phyloP scores from a whole-genome alignment of 495 filamentous ascomycete species.

The Aspergillus nidulans region DNA sequence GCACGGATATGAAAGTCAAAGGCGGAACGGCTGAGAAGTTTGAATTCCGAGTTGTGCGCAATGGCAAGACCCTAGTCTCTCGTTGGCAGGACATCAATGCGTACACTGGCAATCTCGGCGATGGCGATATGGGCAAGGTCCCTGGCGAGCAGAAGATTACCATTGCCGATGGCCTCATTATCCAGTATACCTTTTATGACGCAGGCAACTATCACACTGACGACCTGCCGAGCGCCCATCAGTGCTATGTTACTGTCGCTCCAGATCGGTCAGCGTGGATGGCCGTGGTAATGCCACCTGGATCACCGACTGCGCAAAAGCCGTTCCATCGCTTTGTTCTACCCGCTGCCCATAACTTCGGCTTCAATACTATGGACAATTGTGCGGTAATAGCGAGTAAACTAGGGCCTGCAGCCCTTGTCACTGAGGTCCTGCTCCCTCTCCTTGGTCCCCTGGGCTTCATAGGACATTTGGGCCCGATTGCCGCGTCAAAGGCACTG shows the following conservation, averaged over 20 bases:
- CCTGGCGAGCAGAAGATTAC: neutral
- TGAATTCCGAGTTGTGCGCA: neutral
- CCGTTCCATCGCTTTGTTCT: constrained; percentile 46
- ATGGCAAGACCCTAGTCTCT: neutral
- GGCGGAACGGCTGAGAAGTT: neutral
- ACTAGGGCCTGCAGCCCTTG: constrained; percentile 32
- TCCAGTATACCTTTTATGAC: constrained; percentile 51
- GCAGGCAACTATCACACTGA: constrained; percentile 36
- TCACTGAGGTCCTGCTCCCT: constrained; percentile 23
- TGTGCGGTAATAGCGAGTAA: constrained; percentile 31
- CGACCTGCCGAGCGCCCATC: constrained; percentile 43
- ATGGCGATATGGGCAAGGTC: neutral
- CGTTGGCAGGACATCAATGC: neutral
- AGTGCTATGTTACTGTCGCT: constrained; percentile 49
- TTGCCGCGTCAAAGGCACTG: constrained; percentile 32
- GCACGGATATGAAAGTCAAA: neutral
- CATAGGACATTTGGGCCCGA: constrained; percentile 31
- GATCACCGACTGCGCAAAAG: constrained; percentile 34
- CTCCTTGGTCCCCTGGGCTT: constrained; percentile 19
- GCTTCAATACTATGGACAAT: constrained; percentile 52
- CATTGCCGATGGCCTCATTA: constrained; percentile 24
- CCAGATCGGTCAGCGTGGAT: constrained; percentile 44
- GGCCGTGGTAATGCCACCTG: constrained; percentile 36
- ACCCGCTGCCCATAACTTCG: constrained; percentile 45
- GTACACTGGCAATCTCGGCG: neutral